phyloP scores from a whole-genome alignment of 2,329 filamentous ascomycete genomes.

The Magnaporthales sp. region DNA sequence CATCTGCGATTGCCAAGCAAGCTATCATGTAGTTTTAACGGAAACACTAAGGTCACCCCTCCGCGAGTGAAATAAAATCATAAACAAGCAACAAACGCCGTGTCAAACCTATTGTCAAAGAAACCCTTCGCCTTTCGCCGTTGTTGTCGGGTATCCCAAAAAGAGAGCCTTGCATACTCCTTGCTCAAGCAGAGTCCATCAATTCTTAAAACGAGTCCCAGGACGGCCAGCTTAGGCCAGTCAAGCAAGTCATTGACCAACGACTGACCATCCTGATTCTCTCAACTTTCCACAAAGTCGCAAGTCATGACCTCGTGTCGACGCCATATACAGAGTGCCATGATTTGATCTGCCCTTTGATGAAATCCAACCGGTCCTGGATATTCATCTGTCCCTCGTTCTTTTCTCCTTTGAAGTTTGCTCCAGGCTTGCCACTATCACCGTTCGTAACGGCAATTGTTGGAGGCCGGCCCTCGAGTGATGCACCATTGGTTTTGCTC shows the following conservation, averaged over 20 bases:
- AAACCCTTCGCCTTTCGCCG: background rate
- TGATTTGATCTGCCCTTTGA: conserved; percentile 5
- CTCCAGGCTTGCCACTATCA: background rate
- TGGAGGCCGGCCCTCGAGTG: background rate
- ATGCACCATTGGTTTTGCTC: background rate
- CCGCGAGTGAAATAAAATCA: background rate
- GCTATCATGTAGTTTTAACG: background rate
- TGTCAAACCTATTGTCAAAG: background rate
- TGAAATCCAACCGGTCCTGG: conserved; percentile 4
- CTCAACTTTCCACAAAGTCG: background rate
- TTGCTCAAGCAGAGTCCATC: background rate
- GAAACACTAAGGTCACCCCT: background rate
- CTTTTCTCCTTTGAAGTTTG: background rate
- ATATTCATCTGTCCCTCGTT: conserved; percentile 5
- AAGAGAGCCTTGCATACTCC: background rate
- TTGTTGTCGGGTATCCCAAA: background rate
- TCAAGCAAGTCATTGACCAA: background rate
- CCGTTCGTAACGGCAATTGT: background rate
- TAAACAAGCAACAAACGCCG: background rate
- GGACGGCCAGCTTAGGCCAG: background rate
- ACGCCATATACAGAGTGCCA: conserved; percentile 3
- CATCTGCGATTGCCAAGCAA: background rate
- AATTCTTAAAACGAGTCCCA: background rate
- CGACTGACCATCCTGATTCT: background rate
- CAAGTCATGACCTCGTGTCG: conserved; percentile 3